Percentiles rank a stretch among this genome's conserved stretches.
These are phyloP conservation scores for Eugenia klotzschiana DNA, from an alignment of 441 rosid genomes.

Conservation along the genomic window DNA sequence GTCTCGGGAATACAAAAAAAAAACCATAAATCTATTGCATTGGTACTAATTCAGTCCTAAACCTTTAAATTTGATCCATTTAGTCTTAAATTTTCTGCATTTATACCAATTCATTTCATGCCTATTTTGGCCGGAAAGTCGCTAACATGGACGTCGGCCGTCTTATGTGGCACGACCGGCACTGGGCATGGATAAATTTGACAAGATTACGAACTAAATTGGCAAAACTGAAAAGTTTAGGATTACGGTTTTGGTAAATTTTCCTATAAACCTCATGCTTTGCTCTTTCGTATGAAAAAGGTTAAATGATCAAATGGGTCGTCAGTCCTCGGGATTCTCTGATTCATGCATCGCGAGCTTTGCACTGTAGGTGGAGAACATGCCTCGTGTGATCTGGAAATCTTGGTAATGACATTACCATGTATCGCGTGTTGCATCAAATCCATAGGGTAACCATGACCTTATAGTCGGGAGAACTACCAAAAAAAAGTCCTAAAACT, in stretches of 20 bases:
- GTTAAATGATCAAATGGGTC: not conserved
- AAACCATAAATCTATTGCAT: not conserved
- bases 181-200: no score
- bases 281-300: not conserved
- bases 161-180: no score
- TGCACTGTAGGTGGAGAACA: not conserved
- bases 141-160: no score
- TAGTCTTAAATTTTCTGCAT: not conserved
- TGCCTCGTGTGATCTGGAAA: not conserved
- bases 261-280: not conserved
- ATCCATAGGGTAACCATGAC: not conserved
- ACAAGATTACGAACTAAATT: no score
- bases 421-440: not conserved
- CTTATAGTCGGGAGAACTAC: not conserved
- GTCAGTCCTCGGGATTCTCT: not conserved
- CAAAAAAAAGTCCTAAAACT: no score
- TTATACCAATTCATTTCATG: not conserved
- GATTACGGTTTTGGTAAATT: no score
- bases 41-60: not conserved
- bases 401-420: not conserved
- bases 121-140: not conserved
- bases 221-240: no score
- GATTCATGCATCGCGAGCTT: not conserved
- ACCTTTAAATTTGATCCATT: not conserved
- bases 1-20: no score